These are phyloP conservation scores for Pulveroboletus ravenelii DNA, from an alignment of 768 basidiomycete genomes.

Conservation along the genomic window DNA sequence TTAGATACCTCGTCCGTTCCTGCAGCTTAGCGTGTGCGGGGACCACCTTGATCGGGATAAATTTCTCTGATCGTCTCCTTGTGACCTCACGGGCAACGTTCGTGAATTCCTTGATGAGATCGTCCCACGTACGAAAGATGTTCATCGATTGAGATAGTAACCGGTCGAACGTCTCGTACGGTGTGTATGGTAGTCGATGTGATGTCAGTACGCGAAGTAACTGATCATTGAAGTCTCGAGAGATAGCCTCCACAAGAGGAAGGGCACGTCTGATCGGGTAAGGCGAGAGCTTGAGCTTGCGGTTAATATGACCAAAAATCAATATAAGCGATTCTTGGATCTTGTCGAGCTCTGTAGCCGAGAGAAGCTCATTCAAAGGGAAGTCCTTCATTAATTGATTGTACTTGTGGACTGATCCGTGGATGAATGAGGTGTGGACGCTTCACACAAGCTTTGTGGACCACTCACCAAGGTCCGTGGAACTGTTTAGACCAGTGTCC, in stretches of 20 bases:
- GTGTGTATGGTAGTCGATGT: conserved; percentile 88
- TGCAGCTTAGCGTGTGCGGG: conserved; percentile 90
- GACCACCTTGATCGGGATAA: conserved; percentile 93
- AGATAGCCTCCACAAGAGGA: conserved; percentile 97
- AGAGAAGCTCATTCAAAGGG: conserved; percentile 92
- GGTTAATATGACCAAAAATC: conserved; percentile 92
- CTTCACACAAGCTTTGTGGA: neutral
- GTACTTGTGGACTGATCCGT: conserved; percentile 84
- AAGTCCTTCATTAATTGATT: conserved; percentile 99
- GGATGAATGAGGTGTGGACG: neutral
- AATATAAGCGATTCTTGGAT: conserved; percentile 82
- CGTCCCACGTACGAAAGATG: conserved; percentile 88
- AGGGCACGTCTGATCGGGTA: conserved; percentile 95
- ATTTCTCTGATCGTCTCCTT: conserved; percentile 82
- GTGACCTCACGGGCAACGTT: conserved; percentile 92
- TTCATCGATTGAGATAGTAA: conserved; percentile 68
- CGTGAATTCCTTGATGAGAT: conserved; percentile 86
- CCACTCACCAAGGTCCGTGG: conserved; percentile 74
- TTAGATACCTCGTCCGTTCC: conserved; percentile 79
- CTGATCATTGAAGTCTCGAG: conserved; percentile 94
- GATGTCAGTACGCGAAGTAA: conserved; percentile 86
- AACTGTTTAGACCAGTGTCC: conserved; percentile 94
- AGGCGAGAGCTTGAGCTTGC: conserved; percentile 92
- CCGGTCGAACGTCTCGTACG: conserved; percentile 91
- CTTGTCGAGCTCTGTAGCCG: conserved; percentile 94